A percentile compares a stretch with the other conserved stretches of the same genome.
Evolutionary conservation across 192 early-diverging fungal genomes (phyloP).

Genomic region (Spinellus fusiger): DNA sequence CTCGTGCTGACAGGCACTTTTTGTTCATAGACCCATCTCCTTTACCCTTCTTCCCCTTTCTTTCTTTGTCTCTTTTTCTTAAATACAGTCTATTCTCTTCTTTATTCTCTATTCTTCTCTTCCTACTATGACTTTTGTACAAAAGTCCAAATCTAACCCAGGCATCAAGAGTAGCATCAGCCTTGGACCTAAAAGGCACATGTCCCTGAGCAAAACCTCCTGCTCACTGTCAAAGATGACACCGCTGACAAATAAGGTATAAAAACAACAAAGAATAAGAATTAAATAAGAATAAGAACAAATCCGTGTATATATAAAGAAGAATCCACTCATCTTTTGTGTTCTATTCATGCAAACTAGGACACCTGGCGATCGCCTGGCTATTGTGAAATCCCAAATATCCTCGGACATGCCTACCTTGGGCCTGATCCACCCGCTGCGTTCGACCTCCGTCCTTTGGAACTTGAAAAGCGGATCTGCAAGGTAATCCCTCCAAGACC

Average conservation of each 20-base stretch:
- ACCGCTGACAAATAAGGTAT: background rate
- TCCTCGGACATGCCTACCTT: constrained; percentile 29
- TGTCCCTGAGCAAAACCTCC: too few species aligned
- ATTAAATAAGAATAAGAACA: background rate
- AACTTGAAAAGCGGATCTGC: constrained; percentile 23
- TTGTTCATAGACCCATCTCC: background rate
- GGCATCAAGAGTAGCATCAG: background rate
- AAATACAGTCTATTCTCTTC: background rate
- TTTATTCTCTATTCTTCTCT: background rate
- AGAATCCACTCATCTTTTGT: background rate
- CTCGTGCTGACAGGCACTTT: background rate
- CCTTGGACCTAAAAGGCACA: too few species aligned
- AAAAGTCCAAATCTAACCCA: constrained; percentile 4
- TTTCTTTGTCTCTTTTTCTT: background rate
- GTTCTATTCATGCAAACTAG: constrained; percentile 1
- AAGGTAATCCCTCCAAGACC: too few species aligned
- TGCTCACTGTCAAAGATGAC: background rate
- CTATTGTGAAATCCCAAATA: constrained; percentile 26
- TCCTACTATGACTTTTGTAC: background rate
- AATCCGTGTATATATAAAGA: background rate
- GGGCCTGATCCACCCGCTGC: constrained; percentile 26
- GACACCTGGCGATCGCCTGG: constrained; percentile 29
- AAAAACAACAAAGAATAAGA: background rate
- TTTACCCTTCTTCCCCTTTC: background rate
- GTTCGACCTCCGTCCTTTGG: constrained; percentile 21